Base-by-base conservation (phyloP, 164 flowering plant species). In the Liquidambar formosana region DNA sequence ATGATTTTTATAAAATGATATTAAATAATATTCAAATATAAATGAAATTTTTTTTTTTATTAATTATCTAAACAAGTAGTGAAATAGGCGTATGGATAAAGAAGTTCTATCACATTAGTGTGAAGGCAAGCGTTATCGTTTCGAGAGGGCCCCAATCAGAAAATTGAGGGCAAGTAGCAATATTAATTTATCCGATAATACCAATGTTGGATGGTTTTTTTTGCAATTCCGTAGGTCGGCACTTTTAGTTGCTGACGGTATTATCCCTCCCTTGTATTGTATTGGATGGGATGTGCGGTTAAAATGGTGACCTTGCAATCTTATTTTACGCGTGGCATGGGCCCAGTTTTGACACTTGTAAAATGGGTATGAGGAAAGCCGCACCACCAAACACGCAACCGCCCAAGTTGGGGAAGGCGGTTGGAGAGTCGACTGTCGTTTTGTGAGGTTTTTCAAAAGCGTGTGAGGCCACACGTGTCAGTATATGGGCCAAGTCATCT, bases 391-490 rank as follows among this genome's bases (percentile, higher is more conserved):
- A 63, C 61, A 64, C 60, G 60, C 53, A 64, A 70, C 62, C 57
- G 57, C 3, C 43, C 57, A 27, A 65, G 23, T 53, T 65, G 68
- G 48, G 48, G n/a, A 16, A 22, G 23, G 8, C 10, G 3, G 25
- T 18, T 13, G 15, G 45, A 1, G 44, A 10, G 43, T 70, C 67
- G 67, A 67, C 14, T 70, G 73, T 70, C 61, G 43, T 62, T 25
- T 70, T 51, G 61, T 25, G 33, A 0, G 15, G 48, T 68, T 68
- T 60, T 54, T 5, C n/a, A 11, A 22, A 70, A 44, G 67, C 61
- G 67, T 63, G 67, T 54, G 73, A 41, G 26, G 6, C 16, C 61
- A 70, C 73, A 62, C 67, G 61, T 53, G 67, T 54, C 66, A 10
- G 15, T 46, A 27, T 0, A 4, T 26, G 14, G 53, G 33, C 63